Evolutionary conservation across 1,284 basidiomycete species (phyloP).

Genomic region (Porogramme epimiltina): DNA sequence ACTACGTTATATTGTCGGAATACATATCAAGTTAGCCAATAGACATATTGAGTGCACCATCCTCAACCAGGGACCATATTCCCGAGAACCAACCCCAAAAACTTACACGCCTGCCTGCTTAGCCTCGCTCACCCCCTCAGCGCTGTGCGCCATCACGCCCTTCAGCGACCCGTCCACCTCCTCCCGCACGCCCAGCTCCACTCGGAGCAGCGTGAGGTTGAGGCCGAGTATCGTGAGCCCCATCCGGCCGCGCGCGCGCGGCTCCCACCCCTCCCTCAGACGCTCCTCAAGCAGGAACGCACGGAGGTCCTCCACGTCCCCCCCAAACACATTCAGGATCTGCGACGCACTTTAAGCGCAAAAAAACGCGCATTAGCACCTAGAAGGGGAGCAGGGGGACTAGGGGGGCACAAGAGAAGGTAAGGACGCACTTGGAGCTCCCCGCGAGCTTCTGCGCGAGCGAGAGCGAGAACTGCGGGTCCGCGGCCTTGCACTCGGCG

Average conservation of each 20-base stretch:
- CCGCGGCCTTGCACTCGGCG: slow-evolving; percentile 49
- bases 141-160: too few species aligned
- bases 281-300: slow-evolving; percentile 62
- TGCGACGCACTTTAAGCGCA: slow-evolving; percentile 47
- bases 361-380: too few species aligned
- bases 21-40: too few species aligned
- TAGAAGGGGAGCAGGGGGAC: too few species aligned
- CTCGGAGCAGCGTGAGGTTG: slow-evolving; percentile 53
- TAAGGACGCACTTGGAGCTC: slow-evolving; percentile 57
- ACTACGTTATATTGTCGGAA: too few species aligned
- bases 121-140: too few species aligned
- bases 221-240: slow-evolving; percentile 63
- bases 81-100: too few species aligned
- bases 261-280: slow-evolving; percentile 69
- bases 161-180: slow-evolving; percentile 21
- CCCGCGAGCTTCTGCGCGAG: slow-evolving; percentile 61
- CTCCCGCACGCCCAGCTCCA: slow-evolving; percentile 48
- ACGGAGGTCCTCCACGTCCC: slow-evolving; percentile 54
- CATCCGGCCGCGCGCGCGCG: slow-evolving; percentile 47
- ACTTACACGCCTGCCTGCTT: too few species aligned
- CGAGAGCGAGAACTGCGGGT: slow-evolving; percentile 54
- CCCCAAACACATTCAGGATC: slow-evolving; percentile 63
- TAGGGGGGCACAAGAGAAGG: not conserved
- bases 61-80: too few species aligned
- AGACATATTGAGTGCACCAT: too few species aligned